Base-by-base conservation (phyloP, 2,329 filamentous ascomycete genomes). In the Paraconiothyrium sp. region DNA sequence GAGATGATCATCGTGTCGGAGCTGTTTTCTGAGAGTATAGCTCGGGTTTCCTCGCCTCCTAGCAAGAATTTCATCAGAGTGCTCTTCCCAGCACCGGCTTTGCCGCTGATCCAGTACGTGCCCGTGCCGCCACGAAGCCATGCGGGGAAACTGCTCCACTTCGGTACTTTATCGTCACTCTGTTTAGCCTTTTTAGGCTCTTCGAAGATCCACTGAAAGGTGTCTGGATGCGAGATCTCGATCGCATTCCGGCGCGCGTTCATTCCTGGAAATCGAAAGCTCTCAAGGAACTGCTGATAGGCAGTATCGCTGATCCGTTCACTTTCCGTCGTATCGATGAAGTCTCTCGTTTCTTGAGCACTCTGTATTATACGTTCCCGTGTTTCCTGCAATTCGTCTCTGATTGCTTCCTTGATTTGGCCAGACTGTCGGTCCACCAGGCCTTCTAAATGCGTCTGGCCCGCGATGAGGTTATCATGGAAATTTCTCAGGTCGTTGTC, bases 31-130 rank as follows among this genome's bases (percentile, higher is more conserved):
- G 4, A 6, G 1, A 55, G 52, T 20, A 55, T 10, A 6, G 34
- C 0, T 13, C 14, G 9, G 2, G 52, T 55, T n/a, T 13, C 34
- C 13, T 13, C 3, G 35, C 24, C 9, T n/a, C 34, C 16, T 8
- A 55, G 37, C 4, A 55, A 27, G 39, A 75, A 67, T 58, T 78
- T 78, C 67, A 79, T 76, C 16, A 78, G 54, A 14, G 74, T 79
- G 48, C 77, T 84, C 57, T 84, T 84, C 13, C 57, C 57, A 47
- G 57, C 41, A 10, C 57, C 57, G 22, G 57, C 39, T 43, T 59
- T 59, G 11, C 82, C 82, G 47, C 75, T 76, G 22, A 84, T 80
- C 82, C 81, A 84, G n/a, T 44, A 55, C 7, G 46, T 22, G 5
- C 27, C 39, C 4, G 27, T 46, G 2, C 39, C 52, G 16, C n/a